phyloP scores from a whole-genome alignment of 192 early-diverging fungal species.

The Entrophospora sp. region DNA sequence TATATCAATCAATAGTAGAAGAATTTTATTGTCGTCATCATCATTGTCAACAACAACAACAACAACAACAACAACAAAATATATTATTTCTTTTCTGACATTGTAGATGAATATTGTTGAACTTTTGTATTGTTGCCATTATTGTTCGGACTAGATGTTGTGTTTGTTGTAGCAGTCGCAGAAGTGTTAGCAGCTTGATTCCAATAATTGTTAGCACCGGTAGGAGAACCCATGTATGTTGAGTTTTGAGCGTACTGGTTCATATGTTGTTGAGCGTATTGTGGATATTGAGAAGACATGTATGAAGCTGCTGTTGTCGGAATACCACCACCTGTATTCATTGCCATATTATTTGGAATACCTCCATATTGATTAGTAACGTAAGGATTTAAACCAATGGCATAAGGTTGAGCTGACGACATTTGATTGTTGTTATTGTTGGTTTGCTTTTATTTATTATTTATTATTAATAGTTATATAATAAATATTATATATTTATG shows the following conservation, averaged over 20 bases:
- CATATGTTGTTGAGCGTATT: constrained; percentile 15
- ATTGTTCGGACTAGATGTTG: too few species aligned
- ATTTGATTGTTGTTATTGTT: background rate
- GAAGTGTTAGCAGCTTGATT: too few species aligned
- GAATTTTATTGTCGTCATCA: too few species aligned
- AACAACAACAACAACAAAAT: too few species aligned
- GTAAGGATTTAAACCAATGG: background rate
- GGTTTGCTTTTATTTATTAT: background rate
- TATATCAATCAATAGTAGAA: too few species aligned
- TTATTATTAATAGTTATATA: background rate
- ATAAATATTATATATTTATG: background rate
- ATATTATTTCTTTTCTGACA: too few species aligned
- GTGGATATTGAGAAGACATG: constrained; percentile 1
- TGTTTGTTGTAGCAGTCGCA: too few species aligned
- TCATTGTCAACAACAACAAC: too few species aligned
- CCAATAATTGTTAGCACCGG: too few species aligned
- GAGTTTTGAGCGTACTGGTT: background rate
- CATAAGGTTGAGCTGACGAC: constrained; percentile 2
- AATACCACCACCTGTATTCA: background rate
- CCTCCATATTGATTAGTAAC: background rate
- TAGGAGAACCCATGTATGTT: constrained; percentile 2
- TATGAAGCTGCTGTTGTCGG: background rate
- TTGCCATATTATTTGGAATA: background rate
- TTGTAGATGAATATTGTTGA: too few species aligned
- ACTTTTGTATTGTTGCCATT: too few species aligned